A percentile compares a stretch with the other conserved stretches of the same genome.
Conservation (phyloP, 768 basidiomycete species). For the Boletus pseudo-olivaceus region DNA sequence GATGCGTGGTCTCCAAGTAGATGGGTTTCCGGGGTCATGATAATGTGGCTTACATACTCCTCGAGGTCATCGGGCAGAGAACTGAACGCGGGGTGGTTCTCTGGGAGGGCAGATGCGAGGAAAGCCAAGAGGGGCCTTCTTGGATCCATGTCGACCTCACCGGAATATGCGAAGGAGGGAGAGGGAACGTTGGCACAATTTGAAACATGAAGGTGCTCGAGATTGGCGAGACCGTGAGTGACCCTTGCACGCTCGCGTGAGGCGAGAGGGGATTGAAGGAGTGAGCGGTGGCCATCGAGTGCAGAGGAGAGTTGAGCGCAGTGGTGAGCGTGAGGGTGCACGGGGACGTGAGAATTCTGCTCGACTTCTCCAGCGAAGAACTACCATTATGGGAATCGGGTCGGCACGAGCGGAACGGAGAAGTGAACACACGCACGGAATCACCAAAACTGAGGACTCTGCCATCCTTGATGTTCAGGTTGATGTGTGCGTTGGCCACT, state of each 20-base stretch:
- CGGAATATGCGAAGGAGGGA: slow-evolving; percentile 21
- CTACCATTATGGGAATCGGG: slow-evolving; percentile 34
- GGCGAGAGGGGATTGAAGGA: slow-evolving; percentile 23
- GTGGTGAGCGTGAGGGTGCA: slow-evolving; percentile 51
- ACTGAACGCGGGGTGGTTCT: slow-evolving; percentile 37
- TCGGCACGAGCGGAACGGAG: slow-evolving; percentile 6
- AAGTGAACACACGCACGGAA: slow-evolving; percentile 52
- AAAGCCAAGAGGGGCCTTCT: slow-evolving; percentile 68
- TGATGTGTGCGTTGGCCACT: slow-evolving; percentile 88
- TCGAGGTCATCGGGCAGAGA: slow-evolving; percentile 48
- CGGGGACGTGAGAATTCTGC: slow-evolving; percentile 28
- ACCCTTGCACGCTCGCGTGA: slow-evolving; percentile 11
- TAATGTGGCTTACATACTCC: slow-evolving; percentile 50
- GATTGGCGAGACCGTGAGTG: slow-evolving; percentile 17
- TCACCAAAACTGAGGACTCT: slow-evolving; percentile 82
- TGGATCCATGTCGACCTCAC: slow-evolving; percentile 32
- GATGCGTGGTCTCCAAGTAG: slow-evolving; percentile 46
- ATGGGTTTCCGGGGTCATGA: slow-evolving; percentile 35
- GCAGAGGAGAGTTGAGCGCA: slow-evolving; percentile 45
- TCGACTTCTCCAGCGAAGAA: slow-evolving; percentile 66
- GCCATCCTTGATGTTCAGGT: slow-evolving; percentile 87
- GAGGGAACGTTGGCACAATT: slow-evolving; percentile 52
- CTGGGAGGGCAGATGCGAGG: slow-evolving; percentile 71
- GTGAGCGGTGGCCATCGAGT: slow-evolving; percentile 23
- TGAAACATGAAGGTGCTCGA: slow-evolving; percentile 48